Conservation (phyloP, 2,329 filamentous ascomycete species). For the Pseudogymnoascus destructans region DNA sequence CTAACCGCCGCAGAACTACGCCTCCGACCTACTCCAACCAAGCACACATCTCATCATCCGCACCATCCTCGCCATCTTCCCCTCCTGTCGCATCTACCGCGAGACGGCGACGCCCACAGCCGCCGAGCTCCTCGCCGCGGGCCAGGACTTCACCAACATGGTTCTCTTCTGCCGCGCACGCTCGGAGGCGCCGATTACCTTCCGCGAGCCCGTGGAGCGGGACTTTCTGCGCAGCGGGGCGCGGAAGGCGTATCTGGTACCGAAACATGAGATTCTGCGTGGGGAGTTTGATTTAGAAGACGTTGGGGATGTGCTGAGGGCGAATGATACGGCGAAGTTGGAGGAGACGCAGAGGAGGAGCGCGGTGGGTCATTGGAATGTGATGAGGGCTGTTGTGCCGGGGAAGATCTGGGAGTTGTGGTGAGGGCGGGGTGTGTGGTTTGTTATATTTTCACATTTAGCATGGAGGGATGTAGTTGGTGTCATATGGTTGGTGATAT, state of each 20-base stretch:
- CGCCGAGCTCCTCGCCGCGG: slow-evolving; percentile 34
- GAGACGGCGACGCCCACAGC: slow-evolving; percentile 48
- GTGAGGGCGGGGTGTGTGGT: slow-evolving; percentile 33
- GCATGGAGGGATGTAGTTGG: background rate
- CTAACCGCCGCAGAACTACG: slow-evolving; percentile 60
- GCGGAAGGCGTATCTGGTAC: slow-evolving; percentile 56
- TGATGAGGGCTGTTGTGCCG: slow-evolving; percentile 81
- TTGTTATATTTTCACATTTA: background rate
- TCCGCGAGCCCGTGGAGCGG: slow-evolving; percentile 47
- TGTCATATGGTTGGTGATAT: background rate
- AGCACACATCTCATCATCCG: slow-evolving; percentile 66
- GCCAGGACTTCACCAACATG: slow-evolving; percentile 81
- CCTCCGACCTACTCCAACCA: slow-evolving; percentile 69
- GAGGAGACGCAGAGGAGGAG: slow-evolving; percentile 60
- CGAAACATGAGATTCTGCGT: slow-evolving; percentile 54
- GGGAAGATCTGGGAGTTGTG: slow-evolving; percentile 73
- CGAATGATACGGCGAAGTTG: slow-evolving; percentile 53
- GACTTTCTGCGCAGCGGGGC: slow-evolving; percentile 65
- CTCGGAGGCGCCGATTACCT: slow-evolving; percentile 41
- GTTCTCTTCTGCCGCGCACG: slow-evolving; percentile 64
- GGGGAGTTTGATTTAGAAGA: slow-evolving; percentile 21
- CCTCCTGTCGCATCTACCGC: slow-evolving; percentile 82
- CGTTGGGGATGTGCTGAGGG: slow-evolving; percentile 38
- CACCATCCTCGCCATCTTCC: slow-evolving; percentile 73
- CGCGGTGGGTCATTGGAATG: slow-evolving; percentile 74